Evolutionary conservation across 1,284 basidiomycete genomes (phyloP).

Genomic region (Cryptococcus amylolentus): DNA sequence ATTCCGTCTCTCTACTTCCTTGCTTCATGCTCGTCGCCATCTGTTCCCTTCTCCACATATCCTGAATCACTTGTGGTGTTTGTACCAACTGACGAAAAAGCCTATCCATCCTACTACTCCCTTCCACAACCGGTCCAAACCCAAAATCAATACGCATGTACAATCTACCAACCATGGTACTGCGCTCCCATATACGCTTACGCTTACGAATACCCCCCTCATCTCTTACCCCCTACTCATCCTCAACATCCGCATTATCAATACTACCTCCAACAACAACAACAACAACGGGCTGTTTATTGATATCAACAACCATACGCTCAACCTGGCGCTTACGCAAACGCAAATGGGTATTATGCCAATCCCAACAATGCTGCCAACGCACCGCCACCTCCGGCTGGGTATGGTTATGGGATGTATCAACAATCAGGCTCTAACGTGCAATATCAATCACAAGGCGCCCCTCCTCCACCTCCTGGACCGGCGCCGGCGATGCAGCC

Average conservation of each 20-base stretch:
- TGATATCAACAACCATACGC: constrained; percentile 1
- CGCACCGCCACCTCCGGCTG: background rate
- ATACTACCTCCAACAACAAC: too few species aligned
- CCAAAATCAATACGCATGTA: constrained; percentile 1
- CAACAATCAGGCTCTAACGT: too few species aligned
- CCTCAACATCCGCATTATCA: background rate
- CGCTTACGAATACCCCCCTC: background rate
- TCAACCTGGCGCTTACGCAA: background rate
- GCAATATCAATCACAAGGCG: too few species aligned
- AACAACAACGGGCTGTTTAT: background rate
- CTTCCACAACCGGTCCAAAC: background rate
- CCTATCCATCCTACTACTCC: background rate
- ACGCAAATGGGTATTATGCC: background rate
- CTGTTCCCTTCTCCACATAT: too few species aligned
- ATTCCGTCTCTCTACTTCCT: background rate
- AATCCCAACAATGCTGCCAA: background rate
- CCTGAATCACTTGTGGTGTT: background rate
- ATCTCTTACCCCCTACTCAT: too few species aligned
- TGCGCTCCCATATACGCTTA: constrained; percentile 9
- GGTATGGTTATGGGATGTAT: background rate
- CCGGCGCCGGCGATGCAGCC: background rate
- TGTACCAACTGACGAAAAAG: background rate
- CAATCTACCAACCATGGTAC: constrained; percentile 12
- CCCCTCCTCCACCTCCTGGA: background rate
- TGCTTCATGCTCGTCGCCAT: too few species aligned